These are phyloP conservation scores for Daldinia vernicosa DNA, from an alignment of 495 filamentous ascomycete genomes.

Conservation along the genomic window DNA sequence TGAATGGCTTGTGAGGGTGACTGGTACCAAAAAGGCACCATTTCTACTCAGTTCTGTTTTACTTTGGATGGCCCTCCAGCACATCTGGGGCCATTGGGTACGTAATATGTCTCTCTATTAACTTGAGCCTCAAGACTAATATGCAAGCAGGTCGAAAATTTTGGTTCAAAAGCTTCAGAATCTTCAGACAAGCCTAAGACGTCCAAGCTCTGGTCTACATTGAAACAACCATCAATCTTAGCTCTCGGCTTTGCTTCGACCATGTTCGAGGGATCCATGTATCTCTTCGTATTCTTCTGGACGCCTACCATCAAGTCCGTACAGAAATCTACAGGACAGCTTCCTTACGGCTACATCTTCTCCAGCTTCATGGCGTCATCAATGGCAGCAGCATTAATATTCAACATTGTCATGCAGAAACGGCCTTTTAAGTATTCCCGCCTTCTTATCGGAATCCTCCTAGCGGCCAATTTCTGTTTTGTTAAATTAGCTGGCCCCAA, in stretches of 20 bases:
- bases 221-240: slow-evolving; percentile 53
- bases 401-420: slow-evolving; percentile 50
- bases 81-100: slow-evolving; percentile 61
- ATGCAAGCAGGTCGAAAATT: slow-evolving; percentile 56
- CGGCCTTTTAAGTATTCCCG: slow-evolving; percentile 40
- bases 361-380: slow-evolving; percentile 65
- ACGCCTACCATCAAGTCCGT: slow-evolving; percentile 58
- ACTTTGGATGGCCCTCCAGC: slow-evolving; percentile 50
- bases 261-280: slow-evolving; percentile 67
- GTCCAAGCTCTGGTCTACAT: slow-evolving; percentile 25
- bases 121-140: slow-evolving; percentile 8
- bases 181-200: slow-evolving; percentile 26
- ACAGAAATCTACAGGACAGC: slow-evolving; percentile 43
- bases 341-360: slow-evolving; percentile 67
- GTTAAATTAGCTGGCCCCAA: slow-evolving; percentile 51
- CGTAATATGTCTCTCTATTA: slow-evolving; percentile 18
- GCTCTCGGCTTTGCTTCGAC: slow-evolving; percentile 59
- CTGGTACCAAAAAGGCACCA: slow-evolving; percentile 60
- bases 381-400: slow-evolving; percentile 59
- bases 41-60: slow-evolving; percentile 56
- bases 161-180: slow-evolving; percentile 45
- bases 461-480: slow-evolving; percentile 50
- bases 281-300: slow-evolving; percentile 68
- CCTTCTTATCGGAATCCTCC: slow-evolving; percentile 51
- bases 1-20: slow-evolving; percentile 49